phyloP scores from a whole-genome alignment of 2,329 filamentous ascomycete species.

The Ceratocystis variospora region DNA sequence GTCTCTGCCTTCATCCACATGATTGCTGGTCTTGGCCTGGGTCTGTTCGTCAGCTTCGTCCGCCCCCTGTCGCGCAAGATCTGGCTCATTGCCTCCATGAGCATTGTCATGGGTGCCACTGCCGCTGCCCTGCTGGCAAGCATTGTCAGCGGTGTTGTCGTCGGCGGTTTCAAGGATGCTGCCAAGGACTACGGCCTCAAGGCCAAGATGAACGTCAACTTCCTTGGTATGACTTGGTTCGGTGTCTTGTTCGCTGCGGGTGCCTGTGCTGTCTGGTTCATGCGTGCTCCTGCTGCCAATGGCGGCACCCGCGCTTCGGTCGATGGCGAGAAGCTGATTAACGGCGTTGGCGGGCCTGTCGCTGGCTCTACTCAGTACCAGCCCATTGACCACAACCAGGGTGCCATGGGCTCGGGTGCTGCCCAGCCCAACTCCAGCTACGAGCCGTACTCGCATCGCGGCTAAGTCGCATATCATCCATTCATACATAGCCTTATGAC shows the following conservation, averaged over 20 bases:
- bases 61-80: slow-evolving; percentile 70
- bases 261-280: slow-evolving; percentile 77
- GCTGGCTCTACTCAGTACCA: slow-evolving; percentile 28
- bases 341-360: slow-evolving; percentile 21
- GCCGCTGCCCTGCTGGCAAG: slow-evolving; percentile 61
- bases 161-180: slow-evolving; percentile 51
- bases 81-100: slow-evolving; percentile 52
- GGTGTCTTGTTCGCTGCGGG: slow-evolving; percentile 62
- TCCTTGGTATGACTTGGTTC: slow-evolving; percentile 65
- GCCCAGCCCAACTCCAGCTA: slow-evolving; percentile 38
- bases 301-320: slow-evolving; percentile 36
- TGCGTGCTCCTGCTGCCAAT: slow-evolving; percentile 43
- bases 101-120: slow-evolving; percentile 43
- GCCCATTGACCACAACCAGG: slow-evolving; percentile 26
- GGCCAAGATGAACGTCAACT: slow-evolving; percentile 51
- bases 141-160: slow-evolving; percentile 55
- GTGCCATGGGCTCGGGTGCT: slow-evolving; percentile 26
- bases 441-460: slow-evolving; percentile 49
- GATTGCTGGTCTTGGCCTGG: slow-evolving; percentile 57
- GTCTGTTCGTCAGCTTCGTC: slow-evolving; percentile 71
- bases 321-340: slow-evolving; percentile 25
- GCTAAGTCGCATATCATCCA: slow-evolving; percentile 27
- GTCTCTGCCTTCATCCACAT: slow-evolving; percentile 59
- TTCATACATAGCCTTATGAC: too few relatives aligned
- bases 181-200: slow-evolving; percentile 59